Base-by-base conservation (phyloP, 1,139 yeast species). In the Arxiozyma slooffiae region DNA sequence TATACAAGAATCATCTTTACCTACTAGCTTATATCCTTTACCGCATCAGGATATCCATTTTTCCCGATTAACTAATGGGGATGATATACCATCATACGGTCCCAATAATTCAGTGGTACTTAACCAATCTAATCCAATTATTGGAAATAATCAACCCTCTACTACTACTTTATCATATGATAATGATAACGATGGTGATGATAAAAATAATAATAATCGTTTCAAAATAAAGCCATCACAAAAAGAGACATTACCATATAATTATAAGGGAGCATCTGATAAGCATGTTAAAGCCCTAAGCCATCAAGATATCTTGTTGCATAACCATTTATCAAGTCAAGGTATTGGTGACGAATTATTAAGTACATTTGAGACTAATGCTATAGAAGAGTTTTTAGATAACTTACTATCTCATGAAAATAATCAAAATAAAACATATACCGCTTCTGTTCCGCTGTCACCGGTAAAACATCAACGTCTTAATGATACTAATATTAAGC, bases 361-460 rank as follows among this genome's bases (percentile, higher is more conserved):
- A 48, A 65, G 67, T 46, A 55, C 61, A 14, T 55, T 58, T 49
- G 69, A 66, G 49, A 60, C 68, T 4, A 54, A 57, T 53, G 68
- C 67, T 3, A 65, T 66, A 41, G 67, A 63, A 46, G 56, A 57
- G 40, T 65, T 66, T 44, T 51, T 66, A 41, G 67, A 66, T 46
- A 61, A 61, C 39, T 48, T 66, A 21, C 50, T 66, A 14, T 47
- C 53, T 5, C 44, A 36, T n/a, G 47, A 48, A 4, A 30, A n/a
- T 24, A 46, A 20, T n/a, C 20, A 38, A 34, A 50, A 2, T 18
- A 17, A 21, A n/a, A 23, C 46, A 8, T n/a, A 16, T 8, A 38
- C n/a, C 17, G 23, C 4, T 23, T 26, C 37, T 17, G 22, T 38
- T 38, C 37, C 41, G 23, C 4, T 21, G 4, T 39, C 42, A 22